Evolutionary conservation across 2,329 filamentous ascomycete species (phyloP).

Genomic region (Fusarium sacchari): DNA sequence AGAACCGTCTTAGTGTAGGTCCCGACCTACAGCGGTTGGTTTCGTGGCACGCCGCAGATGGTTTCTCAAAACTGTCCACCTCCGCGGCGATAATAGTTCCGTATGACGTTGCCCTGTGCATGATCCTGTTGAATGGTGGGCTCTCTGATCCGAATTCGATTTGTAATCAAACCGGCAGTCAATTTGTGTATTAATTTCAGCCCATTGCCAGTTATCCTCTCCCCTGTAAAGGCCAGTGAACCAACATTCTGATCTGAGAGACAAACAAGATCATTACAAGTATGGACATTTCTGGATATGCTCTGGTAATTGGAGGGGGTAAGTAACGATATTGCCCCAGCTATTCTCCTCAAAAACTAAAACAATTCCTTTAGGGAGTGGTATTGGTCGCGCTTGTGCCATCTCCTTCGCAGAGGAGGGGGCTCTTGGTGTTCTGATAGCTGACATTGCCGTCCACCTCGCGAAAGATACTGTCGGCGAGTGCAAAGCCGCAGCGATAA

Average conservation of each 20-base stretch:
- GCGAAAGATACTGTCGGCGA: not conserved
- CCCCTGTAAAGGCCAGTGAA: accelerated
- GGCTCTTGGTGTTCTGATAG: not conserved
- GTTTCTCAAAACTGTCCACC: not conserved
- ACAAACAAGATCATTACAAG: not conserved
- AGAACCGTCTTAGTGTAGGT: no score
- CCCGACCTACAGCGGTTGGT: not conserved
- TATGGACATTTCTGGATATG: not conserved
- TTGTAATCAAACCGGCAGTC: not conserved
- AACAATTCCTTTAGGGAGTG: not conserved
- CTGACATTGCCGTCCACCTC: not conserved
- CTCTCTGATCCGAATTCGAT: accelerated
- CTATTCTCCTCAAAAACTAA: not conserved
- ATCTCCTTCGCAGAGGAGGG: not conserved
- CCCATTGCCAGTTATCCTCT: not conserved
- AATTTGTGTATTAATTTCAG: not conserved
- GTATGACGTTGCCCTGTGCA: not conserved
- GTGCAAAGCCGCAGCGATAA: not conserved
- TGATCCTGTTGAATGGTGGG: not conserved
- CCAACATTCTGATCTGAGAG: not conserved
- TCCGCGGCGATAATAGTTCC: not conserved
- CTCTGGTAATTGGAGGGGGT: not conserved
- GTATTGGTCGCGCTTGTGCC: not conserved
- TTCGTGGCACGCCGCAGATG: accelerated
- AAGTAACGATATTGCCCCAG: not conserved